Percentiles rank a stretch among this genome's conserved stretches.
phyloP scores from a whole-genome alignment of 2,329 filamentous ascomycete genomes.

The Pseudopyricularia javanii region DNA sequence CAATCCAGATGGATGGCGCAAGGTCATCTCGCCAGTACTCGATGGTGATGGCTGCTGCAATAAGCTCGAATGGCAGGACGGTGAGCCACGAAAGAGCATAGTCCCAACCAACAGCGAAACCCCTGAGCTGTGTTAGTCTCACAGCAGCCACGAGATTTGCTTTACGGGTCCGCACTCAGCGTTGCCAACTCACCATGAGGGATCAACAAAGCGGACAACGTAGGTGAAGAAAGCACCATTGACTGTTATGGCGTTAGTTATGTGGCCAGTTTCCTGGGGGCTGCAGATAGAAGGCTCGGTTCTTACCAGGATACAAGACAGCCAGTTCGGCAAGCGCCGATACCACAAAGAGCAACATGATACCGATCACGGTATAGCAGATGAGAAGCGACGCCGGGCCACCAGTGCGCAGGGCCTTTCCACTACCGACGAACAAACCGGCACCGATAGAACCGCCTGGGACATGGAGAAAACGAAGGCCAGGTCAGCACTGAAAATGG shows the following conservation, averaged over 20 bases:
- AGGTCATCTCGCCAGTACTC: slow-evolving; percentile 37
- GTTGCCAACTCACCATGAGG: slow-evolving; percentile 30
- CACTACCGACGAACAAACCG: slow-evolving; percentile 61
- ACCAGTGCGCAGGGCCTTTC: slow-evolving; percentile 44
- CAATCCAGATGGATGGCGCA: slow-evolving; percentile 41
- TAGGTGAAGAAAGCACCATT: slow-evolving; percentile 54
- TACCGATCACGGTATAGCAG: slow-evolving; percentile 41
- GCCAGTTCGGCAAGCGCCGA: slow-evolving; percentile 49
- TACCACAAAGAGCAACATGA: slow-evolving; percentile 46
- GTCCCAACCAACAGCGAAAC: slow-evolving; percentile 41
- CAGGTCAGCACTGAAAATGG: background rate
- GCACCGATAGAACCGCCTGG: slow-evolving; percentile 30
- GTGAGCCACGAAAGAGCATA: slow-evolving; percentile 37
- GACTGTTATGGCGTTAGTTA: slow-evolving; percentile 15
- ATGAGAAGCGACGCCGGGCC: slow-evolving; percentile 41
- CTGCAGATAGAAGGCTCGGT: background rate
- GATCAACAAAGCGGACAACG: slow-evolving; percentile 47
- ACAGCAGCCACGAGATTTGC: background rate
- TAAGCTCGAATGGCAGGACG: slow-evolving; percentile 39
- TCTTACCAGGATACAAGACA: slow-evolving; percentile 34
- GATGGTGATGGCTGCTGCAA: slow-evolving; percentile 40
- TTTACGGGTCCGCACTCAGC: background rate
- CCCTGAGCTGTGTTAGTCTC: slow-evolving; percentile 16
- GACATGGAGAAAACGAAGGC: background rate
- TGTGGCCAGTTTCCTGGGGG: background rate